Base-by-base conservation (phyloP, 1,284 basidiomycete species). In the Phellopilus nigrolimitatus region DNA sequence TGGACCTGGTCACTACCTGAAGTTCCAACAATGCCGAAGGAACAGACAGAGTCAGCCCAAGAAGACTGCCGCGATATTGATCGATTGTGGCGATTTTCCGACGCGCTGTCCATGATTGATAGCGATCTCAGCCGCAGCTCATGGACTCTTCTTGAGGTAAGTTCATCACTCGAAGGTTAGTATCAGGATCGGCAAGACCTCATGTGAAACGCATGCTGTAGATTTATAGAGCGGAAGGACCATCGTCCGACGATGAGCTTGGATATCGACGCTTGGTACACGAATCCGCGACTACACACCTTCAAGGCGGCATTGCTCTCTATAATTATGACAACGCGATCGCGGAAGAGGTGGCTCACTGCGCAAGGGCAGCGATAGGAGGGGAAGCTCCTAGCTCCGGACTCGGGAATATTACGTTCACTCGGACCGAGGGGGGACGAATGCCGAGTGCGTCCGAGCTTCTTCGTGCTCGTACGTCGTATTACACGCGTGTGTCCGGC, bases 391-490 rank as follows among this genome's bases (percentile, higher is more conserved):
- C 15, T 24, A 9, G 10, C 10, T 19, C 34, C 31, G 53, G 38
- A 38, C 31, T n/a, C 42, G 48, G 25, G 21, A 12, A 7, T 17
- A 42, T 36, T 34, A 22, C 22, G n/a, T 22, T 25, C 7, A 17
- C 25, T 40, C 53, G 53, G 53, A 51, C 48, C 53, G 53, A 47
- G 31, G 40, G 40, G 47, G 31, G 31, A 24, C 22, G 37, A 28
- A 39, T 27, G 41, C 6, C 36, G 31, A 48, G 36, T 19, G 17
- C 28, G 19, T 21, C 28, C 13, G 39, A 38, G 54, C 58, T 65
- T 55, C 67, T 67, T 62, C 62, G 64, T 55, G 66, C 66, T 64
- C 73, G 73, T 66, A 68, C 71, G 66, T 67, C 63, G 52, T 70
- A 76, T 64, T 71, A 71, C 30, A 34, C 41, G 50, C 25, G 49